Percentiles rank a stretch among this genome's conserved stretches.
Conservation (phyloP, 176 grass and related monocot genomes). For the Pharus latifolius region DNA sequence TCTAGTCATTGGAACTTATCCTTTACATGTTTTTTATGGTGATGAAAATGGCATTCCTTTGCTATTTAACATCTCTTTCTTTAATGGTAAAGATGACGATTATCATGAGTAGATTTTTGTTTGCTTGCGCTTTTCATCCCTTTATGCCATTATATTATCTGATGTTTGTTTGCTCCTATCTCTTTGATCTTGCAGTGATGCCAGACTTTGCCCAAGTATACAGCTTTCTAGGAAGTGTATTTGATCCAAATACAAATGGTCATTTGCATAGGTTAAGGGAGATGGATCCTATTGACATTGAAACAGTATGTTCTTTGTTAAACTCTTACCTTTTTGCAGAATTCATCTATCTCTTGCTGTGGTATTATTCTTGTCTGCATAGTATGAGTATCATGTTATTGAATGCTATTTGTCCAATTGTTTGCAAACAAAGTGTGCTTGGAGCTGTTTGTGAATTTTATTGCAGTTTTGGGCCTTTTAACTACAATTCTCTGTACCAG, state of each 20-base stretch:
- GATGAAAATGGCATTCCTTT: neutral
- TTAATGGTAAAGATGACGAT: neutral
- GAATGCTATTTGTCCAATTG: neutral
- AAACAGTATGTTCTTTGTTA: slow-evolving; percentile 54
- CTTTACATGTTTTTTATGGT: neutral
- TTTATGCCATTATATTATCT: neutral
- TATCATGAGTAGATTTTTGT: neutral
- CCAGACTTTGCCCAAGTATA: slow-evolving; percentile 78
- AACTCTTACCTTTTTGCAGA: neutral
- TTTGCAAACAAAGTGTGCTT: neutral
- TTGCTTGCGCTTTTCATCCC: neutral
- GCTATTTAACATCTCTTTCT: neutral
- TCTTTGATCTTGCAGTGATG: slow-evolving; percentile 32
- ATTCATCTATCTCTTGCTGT: neutral
- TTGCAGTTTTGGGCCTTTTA: neutral
- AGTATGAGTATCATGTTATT: neutral
- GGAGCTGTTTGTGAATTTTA: neutral
- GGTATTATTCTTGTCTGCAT: neutral
- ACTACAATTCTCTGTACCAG: neutral
- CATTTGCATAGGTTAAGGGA: slow-evolving; percentile 67
- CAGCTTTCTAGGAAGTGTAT: slow-evolving; percentile 75
- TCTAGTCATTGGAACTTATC: neutral
- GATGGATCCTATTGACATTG: slow-evolving; percentile 86
- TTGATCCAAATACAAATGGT: slow-evolving; percentile 66
- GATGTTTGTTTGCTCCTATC: neutral